Evolutionary conservation across 441 rosid species (phyloP).

Genomic region (Syzygium syzygioides): DNA sequence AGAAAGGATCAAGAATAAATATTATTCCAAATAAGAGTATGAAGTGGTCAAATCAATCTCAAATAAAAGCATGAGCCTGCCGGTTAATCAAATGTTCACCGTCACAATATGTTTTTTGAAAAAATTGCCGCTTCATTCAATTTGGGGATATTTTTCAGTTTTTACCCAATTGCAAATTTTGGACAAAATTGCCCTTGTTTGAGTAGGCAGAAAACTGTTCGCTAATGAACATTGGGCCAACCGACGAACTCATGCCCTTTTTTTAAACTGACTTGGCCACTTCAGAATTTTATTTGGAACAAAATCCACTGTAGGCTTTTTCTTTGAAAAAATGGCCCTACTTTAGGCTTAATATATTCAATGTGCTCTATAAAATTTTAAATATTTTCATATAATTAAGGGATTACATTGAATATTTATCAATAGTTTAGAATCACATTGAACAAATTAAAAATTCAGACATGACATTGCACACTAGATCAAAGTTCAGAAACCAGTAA

Average conservation of each 20-base stretch:
- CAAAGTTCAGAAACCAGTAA: too few species aligned
- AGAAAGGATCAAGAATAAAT: neutral
- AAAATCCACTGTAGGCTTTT: neutral
- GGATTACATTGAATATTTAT: too few species aligned
- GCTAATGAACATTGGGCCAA: neutral
- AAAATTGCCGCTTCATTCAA: too few species aligned
- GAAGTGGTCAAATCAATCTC: too few species aligned
- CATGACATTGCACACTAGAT: too few species aligned
- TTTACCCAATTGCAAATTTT: neutral
- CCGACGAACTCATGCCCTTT: neutral
- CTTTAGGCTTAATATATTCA: neutral
- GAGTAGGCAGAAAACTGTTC: neutral
- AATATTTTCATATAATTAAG: neutral
- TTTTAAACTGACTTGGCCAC: neutral
- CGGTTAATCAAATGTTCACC: rapidly evolving
- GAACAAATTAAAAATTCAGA: too few species aligned
- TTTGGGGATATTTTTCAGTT: neutral
- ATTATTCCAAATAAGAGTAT: neutral
- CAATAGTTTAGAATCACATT: too few species aligned
- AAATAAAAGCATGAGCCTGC: too few species aligned
- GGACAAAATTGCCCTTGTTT: neutral
- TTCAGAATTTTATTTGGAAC: neutral
- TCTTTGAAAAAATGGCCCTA: neutral
- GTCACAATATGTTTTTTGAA: too few species aligned
- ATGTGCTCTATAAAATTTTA: too few species aligned